Percentiles rank a stretch among this genome's conserved stretches.
phyloP scores from a whole-genome alignment of 306 rosid genomes.

The Cucumis cinereus region DNA sequence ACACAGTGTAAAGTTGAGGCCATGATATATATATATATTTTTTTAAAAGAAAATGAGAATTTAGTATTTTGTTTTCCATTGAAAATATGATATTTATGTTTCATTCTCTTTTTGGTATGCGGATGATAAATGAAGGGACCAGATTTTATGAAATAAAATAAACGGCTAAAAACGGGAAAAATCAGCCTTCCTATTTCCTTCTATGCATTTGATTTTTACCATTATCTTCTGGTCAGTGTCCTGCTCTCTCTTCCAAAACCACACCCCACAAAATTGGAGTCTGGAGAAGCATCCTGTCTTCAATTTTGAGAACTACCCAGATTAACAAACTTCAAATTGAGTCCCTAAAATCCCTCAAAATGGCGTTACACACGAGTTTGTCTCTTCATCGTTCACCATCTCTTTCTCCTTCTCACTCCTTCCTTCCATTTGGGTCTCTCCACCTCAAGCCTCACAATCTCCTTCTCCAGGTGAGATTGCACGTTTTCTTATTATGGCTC shows the following conservation, averaged over 20 bases:
- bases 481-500: neutral
- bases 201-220: neutral
- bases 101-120: neutral
- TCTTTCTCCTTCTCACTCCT: constrained; percentile 6
- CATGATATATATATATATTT: no score
- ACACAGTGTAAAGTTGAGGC: no score
- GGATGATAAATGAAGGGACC: neutral
- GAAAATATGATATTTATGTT: no score
- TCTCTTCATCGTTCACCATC: constrained; percentile 9
- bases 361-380: constrained; percentile 5
- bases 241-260: neutral
- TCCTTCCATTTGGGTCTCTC: constrained; percentile 5
- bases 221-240: constrained; percentile 2
- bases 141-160: neutral
- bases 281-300: neutral
- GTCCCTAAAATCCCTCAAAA: neutral
- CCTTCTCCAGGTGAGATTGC: constrained; percentile 8
- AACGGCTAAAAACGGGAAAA: neutral
- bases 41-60: no score
- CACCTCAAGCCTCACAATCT: constrained; percentile 11
- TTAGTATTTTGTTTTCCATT: no score
- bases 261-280: neutral
- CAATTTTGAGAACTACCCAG: neutral
- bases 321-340: neutral
- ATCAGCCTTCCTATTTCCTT: neutral